Evolutionary conservation across 2,329 filamentous ascomycete genomes (phyloP).

Genomic region (Fusarium avenaceum): DNA sequence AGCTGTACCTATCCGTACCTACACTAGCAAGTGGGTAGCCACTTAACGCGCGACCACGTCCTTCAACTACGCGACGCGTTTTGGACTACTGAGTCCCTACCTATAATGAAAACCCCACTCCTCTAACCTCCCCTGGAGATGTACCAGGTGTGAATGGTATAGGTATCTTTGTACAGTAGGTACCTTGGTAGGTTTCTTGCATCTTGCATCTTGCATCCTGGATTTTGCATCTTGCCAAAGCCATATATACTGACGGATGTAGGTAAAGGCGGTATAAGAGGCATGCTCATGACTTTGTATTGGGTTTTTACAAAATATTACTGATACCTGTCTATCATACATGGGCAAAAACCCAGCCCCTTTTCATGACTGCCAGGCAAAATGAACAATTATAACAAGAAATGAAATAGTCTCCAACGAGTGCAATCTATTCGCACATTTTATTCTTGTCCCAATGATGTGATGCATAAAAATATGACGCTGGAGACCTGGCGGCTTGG

Average conservation of each 20-base stretch:
- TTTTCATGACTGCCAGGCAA: constrained; percentile 14
- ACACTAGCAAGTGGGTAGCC: constrained; percentile 24
- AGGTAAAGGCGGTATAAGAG: neutral
- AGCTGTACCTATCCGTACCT: constrained; percentile 17
- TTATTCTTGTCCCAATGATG: constrained; percentile 4
- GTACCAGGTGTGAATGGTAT: neutral
- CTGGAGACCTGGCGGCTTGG: neutral
- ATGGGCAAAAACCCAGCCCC: neutral
- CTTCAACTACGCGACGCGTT: constrained; percentile 31
- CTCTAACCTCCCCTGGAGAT: no score
- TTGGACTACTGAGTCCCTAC: neutral
- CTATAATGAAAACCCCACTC: neutral
- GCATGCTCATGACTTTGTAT: neutral
- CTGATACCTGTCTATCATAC: constrained; percentile 23
- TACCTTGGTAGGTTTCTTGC: neutral
- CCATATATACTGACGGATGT: neutral
- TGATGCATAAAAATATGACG: neutral
- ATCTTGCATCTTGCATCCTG: neutral
- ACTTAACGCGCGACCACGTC: constrained; percentile 35
- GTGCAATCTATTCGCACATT: constrained; percentile 1
- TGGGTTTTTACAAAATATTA: neutral
- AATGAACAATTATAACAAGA: constrained; percentile 1
- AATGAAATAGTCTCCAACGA: constrained; percentile 10
- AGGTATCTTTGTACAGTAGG: neutral
- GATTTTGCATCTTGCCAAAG: neutral